These are phyloP conservation scores for Ascomycota sp. DNA, from an alignment of 2,329 filamentous ascomycete genomes.

Conservation along the genomic window DNA sequence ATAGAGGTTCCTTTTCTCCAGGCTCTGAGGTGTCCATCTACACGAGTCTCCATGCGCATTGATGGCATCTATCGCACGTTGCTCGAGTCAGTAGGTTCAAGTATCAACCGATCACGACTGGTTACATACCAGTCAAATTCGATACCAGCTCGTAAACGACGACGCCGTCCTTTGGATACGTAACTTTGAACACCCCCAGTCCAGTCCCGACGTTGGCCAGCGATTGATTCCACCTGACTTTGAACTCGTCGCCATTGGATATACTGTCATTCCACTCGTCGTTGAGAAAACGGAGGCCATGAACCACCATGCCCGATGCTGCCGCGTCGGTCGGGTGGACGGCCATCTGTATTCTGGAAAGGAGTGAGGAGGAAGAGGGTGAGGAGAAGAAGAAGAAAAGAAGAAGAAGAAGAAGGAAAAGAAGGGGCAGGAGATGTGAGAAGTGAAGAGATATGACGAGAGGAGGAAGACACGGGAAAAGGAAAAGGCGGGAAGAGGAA, in stretches of 20 bases:
- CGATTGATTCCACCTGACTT: constrained; percentile 11
- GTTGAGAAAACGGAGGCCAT: constrained; percentile 12
- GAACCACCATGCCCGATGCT: constrained; percentile 4
- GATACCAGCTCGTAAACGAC: constrained; percentile 9
- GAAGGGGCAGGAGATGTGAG: background rate
- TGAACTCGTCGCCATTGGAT: constrained; percentile 9
- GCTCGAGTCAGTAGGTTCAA: constrained; percentile 2
- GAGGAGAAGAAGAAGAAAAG: background rate
- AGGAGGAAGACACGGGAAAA: background rate
- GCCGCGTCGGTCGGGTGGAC: constrained; percentile 3
- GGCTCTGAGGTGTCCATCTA: constrained; percentile 9
- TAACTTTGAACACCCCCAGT: constrained; percentile 11
- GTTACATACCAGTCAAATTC: constrained; percentile 11
- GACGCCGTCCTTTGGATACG: constrained; percentile 10
- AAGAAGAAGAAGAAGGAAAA: background rate
- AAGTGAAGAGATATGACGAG: background rate
- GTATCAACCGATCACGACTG: background rate
- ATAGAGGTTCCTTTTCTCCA: constrained; percentile 8
- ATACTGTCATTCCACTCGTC: constrained; percentile 14
- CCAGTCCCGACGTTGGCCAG: constrained; percentile 4
- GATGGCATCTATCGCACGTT: constrained; percentile 6
- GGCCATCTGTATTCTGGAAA: constrained; percentile 4
- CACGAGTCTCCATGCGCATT: constrained; percentile 5
- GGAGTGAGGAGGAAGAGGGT: background rate
- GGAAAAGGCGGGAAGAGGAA: background rate